phyloP scores from a whole-genome alignment of 148 eudicot genomes.

The Arctostaphylos glauca region DNA sequence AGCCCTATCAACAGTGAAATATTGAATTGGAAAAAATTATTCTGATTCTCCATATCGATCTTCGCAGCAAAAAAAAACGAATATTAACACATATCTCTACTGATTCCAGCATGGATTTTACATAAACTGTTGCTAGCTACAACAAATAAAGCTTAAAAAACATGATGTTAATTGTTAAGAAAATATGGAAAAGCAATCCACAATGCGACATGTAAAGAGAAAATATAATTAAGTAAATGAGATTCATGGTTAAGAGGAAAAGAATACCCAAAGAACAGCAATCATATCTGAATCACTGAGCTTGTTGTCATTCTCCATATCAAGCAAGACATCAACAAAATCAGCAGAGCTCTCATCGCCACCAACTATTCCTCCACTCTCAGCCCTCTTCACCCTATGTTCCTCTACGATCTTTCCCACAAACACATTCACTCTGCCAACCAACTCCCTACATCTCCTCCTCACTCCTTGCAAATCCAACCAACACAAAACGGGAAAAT shows the following conservation, averaged over 20 bases:
- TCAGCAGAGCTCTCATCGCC: conserved; percentile 51
- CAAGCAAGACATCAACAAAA: conserved; percentile 88
- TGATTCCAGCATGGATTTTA: background rate
- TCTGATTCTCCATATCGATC: conserved; percentile 33
- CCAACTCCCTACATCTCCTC: conserved; percentile 57
- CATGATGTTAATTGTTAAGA: background rate
- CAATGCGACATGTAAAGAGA: background rate
- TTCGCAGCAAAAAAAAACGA: background rate
- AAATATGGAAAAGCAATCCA: background rate
- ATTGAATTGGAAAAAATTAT: conserved; percentile 15
- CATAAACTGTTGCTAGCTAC: no score
- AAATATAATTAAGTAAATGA: background rate
- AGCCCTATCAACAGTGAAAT: conserved; percentile 12
- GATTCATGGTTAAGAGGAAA: background rate
- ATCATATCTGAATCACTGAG: conserved; percentile 73
- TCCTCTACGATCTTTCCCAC: conserved; percentile 64
- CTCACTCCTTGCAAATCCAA: conserved; percentile 84
- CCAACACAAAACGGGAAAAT: conserved; percentile 66
- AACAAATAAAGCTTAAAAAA: no score
- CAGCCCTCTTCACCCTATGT: conserved; percentile 39
- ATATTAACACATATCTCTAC: conserved; percentile 9
- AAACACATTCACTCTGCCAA: conserved; percentile 55
- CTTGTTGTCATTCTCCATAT: conserved; percentile 57
- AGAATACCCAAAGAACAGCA: conserved; percentile 89
- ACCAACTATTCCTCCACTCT: background rate